Evolutionary conservation across 2,329 filamentous ascomycete species (phyloP), one percentile per base, ranked within the genome.

Genomic region (Phialophora macrospora): DNA sequence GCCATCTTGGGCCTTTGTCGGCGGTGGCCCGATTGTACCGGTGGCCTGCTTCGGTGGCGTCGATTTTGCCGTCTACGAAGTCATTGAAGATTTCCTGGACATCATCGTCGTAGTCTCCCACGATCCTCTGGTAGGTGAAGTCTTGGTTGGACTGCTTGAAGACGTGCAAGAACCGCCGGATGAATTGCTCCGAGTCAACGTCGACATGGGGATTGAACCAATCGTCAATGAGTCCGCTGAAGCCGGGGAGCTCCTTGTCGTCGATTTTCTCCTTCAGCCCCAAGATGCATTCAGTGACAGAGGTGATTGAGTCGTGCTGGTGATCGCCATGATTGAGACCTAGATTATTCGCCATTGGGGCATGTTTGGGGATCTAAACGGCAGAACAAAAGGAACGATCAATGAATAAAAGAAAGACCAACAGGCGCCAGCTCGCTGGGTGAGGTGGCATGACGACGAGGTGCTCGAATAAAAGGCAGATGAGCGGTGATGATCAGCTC

Each of bases 281-380:
- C 41, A 69, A 48, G 38, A 69, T 67, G 46, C 67, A 67, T 12
- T 69, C 67, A 30, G 65, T 69, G 44, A 69, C 65, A n/a, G 67
- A 67, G 24, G 64, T 60, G 34, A 57, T 14, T 11, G 65, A 63
- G 28, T 69, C 59, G 54, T 69, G 63, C 20, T 59, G 48, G 20
- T 68, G 62, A 32, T 62, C 32, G 46, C 64, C 65, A 58, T 67
- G 67, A 28, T 62, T n/a, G 44, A 54, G 22, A 55, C 48, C 63
- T 60, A 54, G 54, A 62, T 57, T 38, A 56, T 58, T 52, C 58
- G 63, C 63, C 62, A 63, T 68, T 46, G 48, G 52, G 41, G 60
- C 62, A 54, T 48, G 46, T 41, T 52, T 58, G 55, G n/a, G 9
- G 46, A 24, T 44, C 41, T 63, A 58, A n/a, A 32, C 58, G 24